Evolutionary conservation across 306 rosid species (phyloP).

Genomic region (Cicer chorassanicum): DNA sequence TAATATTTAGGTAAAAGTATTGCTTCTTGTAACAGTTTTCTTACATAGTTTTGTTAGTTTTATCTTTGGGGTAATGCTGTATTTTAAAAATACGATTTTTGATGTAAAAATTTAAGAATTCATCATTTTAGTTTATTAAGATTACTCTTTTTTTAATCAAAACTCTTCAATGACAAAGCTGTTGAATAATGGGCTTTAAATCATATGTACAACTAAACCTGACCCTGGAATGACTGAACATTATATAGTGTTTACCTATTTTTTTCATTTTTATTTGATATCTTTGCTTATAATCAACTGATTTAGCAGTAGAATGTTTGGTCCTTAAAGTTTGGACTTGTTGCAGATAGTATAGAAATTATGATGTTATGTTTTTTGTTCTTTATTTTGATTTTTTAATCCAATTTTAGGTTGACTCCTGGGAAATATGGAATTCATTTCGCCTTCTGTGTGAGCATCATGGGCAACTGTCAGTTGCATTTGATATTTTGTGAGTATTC

Average conservation of each 20-base stretch:
- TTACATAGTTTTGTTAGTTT: not conserved
- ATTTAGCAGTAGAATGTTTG: not conserved
- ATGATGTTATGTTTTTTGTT: not conserved
- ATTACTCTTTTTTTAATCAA: not conserved
- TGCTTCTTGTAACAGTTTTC: not conserved
- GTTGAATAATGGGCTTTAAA: not conserved
- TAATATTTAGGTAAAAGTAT: not conserved
- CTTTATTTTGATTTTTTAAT: slow-evolving; percentile 5
- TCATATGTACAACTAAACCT: not conserved
- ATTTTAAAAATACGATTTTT: not conserved
- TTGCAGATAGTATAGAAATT: not conserved
- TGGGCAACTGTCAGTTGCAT: slow-evolving; percentile 63
- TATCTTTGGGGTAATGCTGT: not conserved
- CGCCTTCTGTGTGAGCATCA: slow-evolving; percentile 54
- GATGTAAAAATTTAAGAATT: not conserved
- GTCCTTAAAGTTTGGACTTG: not conserved
- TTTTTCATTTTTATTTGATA: not conserved
- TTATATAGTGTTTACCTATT: not conserved
- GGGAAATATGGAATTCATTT: slow-evolving; percentile 54
- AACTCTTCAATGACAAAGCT: not conserved
- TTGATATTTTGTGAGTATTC: slow-evolving; percentile 74
- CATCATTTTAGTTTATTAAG: not conserved
- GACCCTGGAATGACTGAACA: not conserved
- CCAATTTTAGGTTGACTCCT: slow-evolving; percentile 72
- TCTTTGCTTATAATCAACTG: not conserved